Conservation (phyloP, 306 rosid species). For the Lagenaria siceraria region DNA sequence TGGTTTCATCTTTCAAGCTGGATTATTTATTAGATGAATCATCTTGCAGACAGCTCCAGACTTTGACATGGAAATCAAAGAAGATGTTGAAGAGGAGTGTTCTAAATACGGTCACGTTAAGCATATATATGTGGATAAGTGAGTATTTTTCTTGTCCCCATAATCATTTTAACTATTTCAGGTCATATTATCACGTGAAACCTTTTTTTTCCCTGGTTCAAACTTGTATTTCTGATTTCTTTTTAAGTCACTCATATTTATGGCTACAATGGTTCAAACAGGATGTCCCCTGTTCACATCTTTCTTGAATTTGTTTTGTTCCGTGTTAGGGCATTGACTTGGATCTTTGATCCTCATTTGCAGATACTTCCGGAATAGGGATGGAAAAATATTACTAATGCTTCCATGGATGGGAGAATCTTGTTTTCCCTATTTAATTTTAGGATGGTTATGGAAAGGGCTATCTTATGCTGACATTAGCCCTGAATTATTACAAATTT, state of each 20-base stretch:
- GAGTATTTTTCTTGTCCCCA: slow-evolving; percentile 18
- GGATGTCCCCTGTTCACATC: not conserved
- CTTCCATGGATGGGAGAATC: slow-evolving; percentile 1
- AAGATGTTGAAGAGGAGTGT: slow-evolving; percentile 94
- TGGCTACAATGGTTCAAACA: not conserved
- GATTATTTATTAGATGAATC: slow-evolving; percentile 7
- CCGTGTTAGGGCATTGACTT: not conserved
- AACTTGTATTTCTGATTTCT: not conserved
- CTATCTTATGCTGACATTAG: not conserved
- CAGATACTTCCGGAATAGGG: slow-evolving; percentile 6
- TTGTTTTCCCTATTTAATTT: not conserved
- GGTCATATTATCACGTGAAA: not conserved
- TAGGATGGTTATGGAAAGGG: not conserved
- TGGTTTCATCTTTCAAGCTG: not conserved
- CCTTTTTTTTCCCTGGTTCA: not conserved
- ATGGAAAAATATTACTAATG: slow-evolving; percentile 1
- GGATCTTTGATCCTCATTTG: slow-evolving; percentile 6
- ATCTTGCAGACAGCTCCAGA: slow-evolving; percentile 69
- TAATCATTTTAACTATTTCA: not conserved
- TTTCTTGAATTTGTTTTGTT: not conserved
- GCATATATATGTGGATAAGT: slow-evolving; percentile 96
- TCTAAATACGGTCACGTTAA: slow-evolving; percentile 82
- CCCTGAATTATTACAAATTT: not conserved
- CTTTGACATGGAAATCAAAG: slow-evolving; percentile 82
- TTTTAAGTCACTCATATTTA: not conserved